A percentile compares a stretch with the other conserved stretches of the same genome.
These are phyloP conservation scores for Actinidia arguta DNA, from an alignment of 179 eudicot species.

Conservation along the genomic window DNA sequence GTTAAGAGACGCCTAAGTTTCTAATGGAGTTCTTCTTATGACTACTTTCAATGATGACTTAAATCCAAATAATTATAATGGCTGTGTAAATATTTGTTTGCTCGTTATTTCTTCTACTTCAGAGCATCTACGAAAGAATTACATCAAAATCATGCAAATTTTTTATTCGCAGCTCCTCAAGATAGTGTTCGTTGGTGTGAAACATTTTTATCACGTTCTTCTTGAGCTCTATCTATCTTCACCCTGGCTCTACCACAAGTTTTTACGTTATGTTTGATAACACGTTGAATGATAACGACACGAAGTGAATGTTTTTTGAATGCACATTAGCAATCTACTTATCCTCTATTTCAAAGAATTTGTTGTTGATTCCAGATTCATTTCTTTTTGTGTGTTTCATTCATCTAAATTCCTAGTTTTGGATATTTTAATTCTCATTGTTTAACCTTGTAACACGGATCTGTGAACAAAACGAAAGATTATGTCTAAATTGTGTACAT, in stretches of 20 bases:
- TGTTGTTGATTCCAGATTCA: not conserved
- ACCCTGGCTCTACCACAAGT: not conserved
- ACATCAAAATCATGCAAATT: not conserved
- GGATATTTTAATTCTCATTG: not conserved
- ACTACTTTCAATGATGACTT: not conserved
- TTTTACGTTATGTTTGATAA: not conserved
- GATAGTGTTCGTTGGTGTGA: not conserved
- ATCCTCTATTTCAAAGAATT: not conserved
- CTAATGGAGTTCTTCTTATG: not conserved
- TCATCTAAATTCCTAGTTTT: not conserved
- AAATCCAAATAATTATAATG: not conserved
- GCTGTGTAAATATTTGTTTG: not conserved
- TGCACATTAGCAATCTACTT: not conserved
- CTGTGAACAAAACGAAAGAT: too few relatives aligned
- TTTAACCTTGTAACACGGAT: too few relatives aligned
- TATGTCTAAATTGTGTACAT: too few relatives aligned
- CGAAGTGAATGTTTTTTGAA: not conserved
- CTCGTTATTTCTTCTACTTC: too few relatives aligned
- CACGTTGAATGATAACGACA: not conserved
- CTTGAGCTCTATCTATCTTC: not conserved
- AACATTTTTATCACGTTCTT: not conserved
- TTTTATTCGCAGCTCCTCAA: not conserved
- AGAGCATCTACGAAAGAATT: not conserved
- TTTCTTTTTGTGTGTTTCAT: not conserved
- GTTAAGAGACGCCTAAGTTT: not conserved